Percentiles rank a stretch among this genome's conserved stretches.
phyloP scores from a whole-genome alignment of 768 basidiomycete species.

The Sistotremastrum suecicum region DNA sequence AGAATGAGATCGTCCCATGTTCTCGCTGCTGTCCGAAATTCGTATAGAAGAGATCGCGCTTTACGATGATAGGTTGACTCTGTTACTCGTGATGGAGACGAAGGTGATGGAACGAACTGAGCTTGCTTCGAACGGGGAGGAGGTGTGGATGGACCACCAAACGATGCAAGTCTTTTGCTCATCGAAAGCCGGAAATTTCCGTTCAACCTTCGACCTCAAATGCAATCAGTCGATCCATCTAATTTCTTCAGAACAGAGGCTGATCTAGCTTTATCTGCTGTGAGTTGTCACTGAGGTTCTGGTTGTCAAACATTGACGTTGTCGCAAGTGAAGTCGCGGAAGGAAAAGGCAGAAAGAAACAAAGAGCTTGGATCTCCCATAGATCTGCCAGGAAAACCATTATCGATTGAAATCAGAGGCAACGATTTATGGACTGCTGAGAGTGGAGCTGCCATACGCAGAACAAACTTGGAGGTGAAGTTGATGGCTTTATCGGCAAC shows the following conservation, averaged over 20 bases:
- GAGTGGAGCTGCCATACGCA: conserved; percentile 60
- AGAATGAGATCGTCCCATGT: conserved; percentile 80
- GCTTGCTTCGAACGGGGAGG: conserved; percentile 41
- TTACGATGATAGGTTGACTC: conserved; percentile 79
- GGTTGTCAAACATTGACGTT: conserved; percentile 5
- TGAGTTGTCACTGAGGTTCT: conserved; percentile 18
- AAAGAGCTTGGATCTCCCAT: conserved; percentile 72
- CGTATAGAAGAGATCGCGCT: conserved; percentile 51
- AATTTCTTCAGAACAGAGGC: conserved; percentile 65
- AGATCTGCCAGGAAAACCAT: conserved; percentile 56
- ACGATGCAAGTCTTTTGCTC: conserved; percentile 56
- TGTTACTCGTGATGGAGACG: conserved; percentile 26
- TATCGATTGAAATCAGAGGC: conserved; percentile 52
- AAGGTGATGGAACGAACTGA: conserved; percentile 26
- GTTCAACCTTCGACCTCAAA: conserved; percentile 2
- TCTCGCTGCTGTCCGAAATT: conserved; percentile 43
- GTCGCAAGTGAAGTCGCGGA: conserved; percentile 37
- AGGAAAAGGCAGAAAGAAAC: conserved; percentile 54
- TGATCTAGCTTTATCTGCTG: conserved; percentile 48
- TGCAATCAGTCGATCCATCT: conserved; percentile 24
- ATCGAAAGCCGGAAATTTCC: conserved; percentile 12
- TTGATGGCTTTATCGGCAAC: not conserved
- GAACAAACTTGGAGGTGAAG: conserved; percentile 63
- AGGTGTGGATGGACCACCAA: conserved; percentile 69
- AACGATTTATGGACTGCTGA: conserved; percentile 79